phyloP scores from a whole-genome alignment of 2,329 filamentous ascomycete genomes.

The Epichloe aotearoae region DNA sequence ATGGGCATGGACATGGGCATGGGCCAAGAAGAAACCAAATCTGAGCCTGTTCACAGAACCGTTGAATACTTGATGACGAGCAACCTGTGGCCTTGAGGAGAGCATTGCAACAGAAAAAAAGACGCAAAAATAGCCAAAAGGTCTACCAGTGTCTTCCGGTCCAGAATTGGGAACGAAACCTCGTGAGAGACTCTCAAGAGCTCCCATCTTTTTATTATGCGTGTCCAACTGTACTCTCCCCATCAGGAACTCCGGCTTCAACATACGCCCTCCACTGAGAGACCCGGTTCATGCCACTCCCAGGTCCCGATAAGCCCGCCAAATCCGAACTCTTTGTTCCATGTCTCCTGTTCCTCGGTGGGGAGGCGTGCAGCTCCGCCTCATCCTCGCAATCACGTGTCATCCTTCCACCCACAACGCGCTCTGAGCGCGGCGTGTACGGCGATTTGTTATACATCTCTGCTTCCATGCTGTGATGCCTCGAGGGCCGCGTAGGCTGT shows the following conservation, averaged over 20 bases:
- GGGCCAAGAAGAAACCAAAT: too few species aligned
- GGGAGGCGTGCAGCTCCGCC: constrained; percentile 13
- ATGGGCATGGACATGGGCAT: too few species aligned
- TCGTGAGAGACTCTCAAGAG: not conserved
- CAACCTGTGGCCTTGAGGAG: not conserved
- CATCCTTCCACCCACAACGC: constrained; percentile 15
- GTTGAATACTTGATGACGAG: not conserved
- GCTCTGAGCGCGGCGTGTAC: constrained; percentile 17
- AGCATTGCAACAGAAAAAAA: too few species aligned
- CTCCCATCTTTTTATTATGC: not conserved
- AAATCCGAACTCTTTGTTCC: constrained; percentile 28
- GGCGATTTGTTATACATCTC: constrained; percentile 19
- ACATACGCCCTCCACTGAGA: constrained; percentile 36
- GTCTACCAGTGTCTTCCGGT: not conserved
- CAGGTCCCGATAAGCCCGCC: constrained; percentile 32
- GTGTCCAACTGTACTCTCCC: constrained; percentile 10
- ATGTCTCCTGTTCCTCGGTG: constrained; percentile 17
- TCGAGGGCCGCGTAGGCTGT: constrained; percentile 9
- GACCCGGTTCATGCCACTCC: constrained; percentile 32
- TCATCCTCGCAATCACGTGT: constrained; percentile 21
- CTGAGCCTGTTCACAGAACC: too few species aligned
- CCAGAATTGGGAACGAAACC: not conserved
- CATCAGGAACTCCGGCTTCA: constrained; percentile 27
- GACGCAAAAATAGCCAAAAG: too few species aligned
- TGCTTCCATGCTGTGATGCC: constrained; percentile 29